Base-by-base conservation (phyloP, 768 basidiomycete genomes). In the Pulveroboletus sp. region DNA sequence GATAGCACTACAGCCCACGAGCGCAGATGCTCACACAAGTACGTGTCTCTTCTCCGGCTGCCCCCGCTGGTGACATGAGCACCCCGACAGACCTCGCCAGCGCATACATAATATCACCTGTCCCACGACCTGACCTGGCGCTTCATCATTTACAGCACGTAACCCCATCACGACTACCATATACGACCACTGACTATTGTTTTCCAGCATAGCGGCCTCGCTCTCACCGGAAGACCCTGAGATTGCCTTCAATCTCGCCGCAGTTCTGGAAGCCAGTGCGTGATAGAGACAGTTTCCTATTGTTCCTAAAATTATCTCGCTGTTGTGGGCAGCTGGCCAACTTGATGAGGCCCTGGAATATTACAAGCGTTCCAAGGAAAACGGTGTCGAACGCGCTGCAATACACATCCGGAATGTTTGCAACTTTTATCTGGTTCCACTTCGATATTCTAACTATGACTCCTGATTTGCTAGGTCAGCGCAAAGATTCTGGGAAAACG, bases 1-100 rank as follows among this genome's bases (percentile, higher is more conserved):
- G 4, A 89, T 93, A 50, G 69, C 77, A 21, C 69, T 92, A 38
- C 87, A 92, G 57, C 91, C 91, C 32, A 79, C 83, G 47, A 91
- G 87, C 60, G 78, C 91, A 24, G 90, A 93, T 65, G 82, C 89
- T 28, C 91, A 93, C 69, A 91, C 87, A 33, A 93, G 91, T 91
- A 67, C 54, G 81, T 73, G 41, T 48, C 50, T 56, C 42, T 55
- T 59, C 56, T 40, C 60, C 50, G 51, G 54, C 44, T 51, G 28
- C 47, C 45, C 39, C 54, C 51, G 55, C 48, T 45, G 55, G 35
- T 54, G 59, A 61, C 55, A 60, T 53, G 57, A 57, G 50, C 39
- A 53, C 56, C 54, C 53, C 58, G 49, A 54, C 60, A 93, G 89
- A 93, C 72, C 75, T 93, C 42, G 90, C 91, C 46, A 91, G 87